These are phyloP conservation scores for Ceratobasidium sp. DNA, from an alignment of 1,284 basidiomycete species.

Conservation along the genomic window DNA sequence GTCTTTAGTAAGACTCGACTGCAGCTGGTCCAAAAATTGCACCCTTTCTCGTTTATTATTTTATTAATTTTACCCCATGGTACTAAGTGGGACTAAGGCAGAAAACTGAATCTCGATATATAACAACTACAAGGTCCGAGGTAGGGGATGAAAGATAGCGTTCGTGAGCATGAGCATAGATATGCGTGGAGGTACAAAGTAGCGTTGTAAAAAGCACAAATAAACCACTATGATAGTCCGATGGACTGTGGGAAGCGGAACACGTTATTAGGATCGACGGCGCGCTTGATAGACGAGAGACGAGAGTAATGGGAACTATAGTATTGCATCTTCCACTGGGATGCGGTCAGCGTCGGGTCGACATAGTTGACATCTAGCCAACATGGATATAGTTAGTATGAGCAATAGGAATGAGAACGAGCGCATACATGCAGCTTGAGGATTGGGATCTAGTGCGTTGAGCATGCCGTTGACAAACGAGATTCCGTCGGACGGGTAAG, in stretches of 20 bases:
- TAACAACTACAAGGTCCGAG: conserved; percentile 1
- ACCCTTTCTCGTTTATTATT: too few species aligned
- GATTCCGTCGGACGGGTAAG: conserved; percentile 51
- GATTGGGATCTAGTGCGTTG: conserved; percentile 41
- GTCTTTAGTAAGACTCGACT: neutral
- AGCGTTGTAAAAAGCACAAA: neutral
- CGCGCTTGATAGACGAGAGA: conserved; percentile 35
- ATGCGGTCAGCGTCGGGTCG: conserved; percentile 42
- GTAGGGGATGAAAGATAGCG: neutral
- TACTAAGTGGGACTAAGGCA: neutral
- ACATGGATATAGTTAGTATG: neutral
- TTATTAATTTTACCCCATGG: neutral
- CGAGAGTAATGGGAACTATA: conserved; percentile 46
- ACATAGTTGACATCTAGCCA: conserved; percentile 48
- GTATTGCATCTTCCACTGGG: conserved; percentile 46
- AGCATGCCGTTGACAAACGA: conserved; percentile 51
- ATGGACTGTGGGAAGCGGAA: too few species aligned
- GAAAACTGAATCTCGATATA: conserved; percentile 1
- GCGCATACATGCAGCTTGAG: conserved; percentile 44
- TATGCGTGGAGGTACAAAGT: neutral
- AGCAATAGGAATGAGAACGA: conserved; percentile 6
- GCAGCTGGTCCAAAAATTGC: too few species aligned
- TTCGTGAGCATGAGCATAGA: neutral
- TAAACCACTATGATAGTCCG: conserved; percentile 7
- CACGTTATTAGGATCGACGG: conserved; percentile 44